Base-by-base conservation (phyloP, 148 eudicot species). In the Persicaria tinctoria region DNA sequence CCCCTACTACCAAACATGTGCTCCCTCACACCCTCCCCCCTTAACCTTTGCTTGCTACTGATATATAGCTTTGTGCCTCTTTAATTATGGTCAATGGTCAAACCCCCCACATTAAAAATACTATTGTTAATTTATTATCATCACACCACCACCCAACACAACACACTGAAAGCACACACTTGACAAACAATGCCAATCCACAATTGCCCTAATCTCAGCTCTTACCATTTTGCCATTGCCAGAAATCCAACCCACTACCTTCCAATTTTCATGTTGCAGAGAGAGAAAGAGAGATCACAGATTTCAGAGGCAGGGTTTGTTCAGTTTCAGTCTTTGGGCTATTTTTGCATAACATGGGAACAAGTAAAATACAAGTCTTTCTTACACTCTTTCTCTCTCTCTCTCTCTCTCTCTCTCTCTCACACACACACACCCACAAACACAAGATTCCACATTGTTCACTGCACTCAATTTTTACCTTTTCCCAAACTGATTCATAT, bases 241-340 rank as follows among this genome's bases (percentile, higher is more conserved):
- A 51, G 54, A 51, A 51, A 53, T 53, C 56, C 56, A 53, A 14
- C 56, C 16, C 56, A 53, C 56, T 53, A 53, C 17, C 56, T 53
- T 53, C 56, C 56, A 53, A 53, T 53, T 53, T 53, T 53, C n/a
- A 53, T 53, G 56, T n/a, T 53, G 56, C 56, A 53, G 56, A 53
- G 16, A n/a, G 5, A 51, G 55, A 51, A 51, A n/a, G 14, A 53
- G n/a, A n/a, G 56, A 53, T n/a, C 56, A 13, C 41, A 32, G 41
- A 32, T 32, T 32, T 32, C 41, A 32, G 41, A 32, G 41, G 41
- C 41, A 32, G 41, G 41, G 41, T 32, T 32, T 32, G 41, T 32
- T 32, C 41, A 32, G 41, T 32, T 32, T 32, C 41, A 32, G 41
- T 32, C 41, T 2, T 32, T 32, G 41, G 41, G 41, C 41, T 32